Base-by-base conservation (phyloP, 2,329 filamentous ascomycete species). In the Colletotrichum viniferum region DNA sequence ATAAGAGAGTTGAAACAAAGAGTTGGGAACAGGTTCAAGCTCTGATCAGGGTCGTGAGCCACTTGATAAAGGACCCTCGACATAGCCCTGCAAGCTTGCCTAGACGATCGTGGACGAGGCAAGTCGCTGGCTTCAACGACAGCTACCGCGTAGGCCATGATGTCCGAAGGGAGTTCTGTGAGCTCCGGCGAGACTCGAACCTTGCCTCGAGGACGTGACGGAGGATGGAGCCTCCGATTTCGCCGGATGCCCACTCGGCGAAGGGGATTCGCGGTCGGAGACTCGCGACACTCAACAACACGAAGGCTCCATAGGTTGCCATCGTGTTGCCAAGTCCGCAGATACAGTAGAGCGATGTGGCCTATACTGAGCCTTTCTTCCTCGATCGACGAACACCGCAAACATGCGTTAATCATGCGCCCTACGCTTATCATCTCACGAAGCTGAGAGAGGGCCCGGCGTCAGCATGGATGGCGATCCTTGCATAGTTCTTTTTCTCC, bases 331-430 rank as follows among this genome's bases (percentile, higher is more conserved):
- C 38, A 43, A 43, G 5, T 43, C 38, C 38, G 9, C 38, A 10
- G 38, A 36, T 36, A 4, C 7, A 36, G 36, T 4, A 38, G 8
- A 9, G 2, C 1, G 16, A 38, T 38, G 16, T 38, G 36, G 36
- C 16, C 4, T 9, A 38, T 38, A 38, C 4, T 9, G 16, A 5
- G 36, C 7, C 8, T 9, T 38, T 43, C 38, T 43, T 43, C 9
- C 38, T 43, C 18, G 38, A 1, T 43, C 38, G 1, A n/a, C 38
- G 38, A 43, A 43, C 18, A 43, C 38, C 2, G 38, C 1, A 43
- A 2, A 43, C 38, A 10, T 10, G 8, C 9, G 0, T 43, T 43
- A 0, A 9, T 2, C 38, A 43, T 10, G 7, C 36, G 14, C 36
- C 1, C 36, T 18, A 18, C 16, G 14, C 36, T n/a, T n/a, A 18